A percentile compares a stretch with the other conserved stretches of the same genome.
These are phyloP conservation scores for Betula pendula DNA, from an alignment of 306 rosid species.

Conservation along the genomic window DNA sequence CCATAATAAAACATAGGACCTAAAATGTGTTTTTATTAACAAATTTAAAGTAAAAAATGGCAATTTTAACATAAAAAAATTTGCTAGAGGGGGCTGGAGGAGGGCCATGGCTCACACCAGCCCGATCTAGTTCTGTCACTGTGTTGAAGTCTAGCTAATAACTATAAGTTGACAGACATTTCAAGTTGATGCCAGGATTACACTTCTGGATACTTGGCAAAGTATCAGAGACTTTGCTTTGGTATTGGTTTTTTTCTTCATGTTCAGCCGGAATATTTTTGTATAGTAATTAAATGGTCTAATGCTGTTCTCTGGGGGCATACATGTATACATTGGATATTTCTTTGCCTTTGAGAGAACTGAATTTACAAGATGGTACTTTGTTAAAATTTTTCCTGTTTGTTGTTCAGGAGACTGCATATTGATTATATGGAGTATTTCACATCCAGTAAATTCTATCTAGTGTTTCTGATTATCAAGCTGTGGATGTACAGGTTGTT, in stretches of 20 bases:
- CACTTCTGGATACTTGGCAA: neutral
- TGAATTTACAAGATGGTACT: neutral
- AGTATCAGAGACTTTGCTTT: neutral
- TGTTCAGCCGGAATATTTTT: neutral
- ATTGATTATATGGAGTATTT: neutral
- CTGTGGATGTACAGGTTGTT: slow-evolving; percentile 67
- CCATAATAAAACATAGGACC: no score
- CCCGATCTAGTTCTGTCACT: no score
- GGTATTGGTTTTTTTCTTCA: neutral
- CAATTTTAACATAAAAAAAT: no score
- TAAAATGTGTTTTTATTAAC: no score
- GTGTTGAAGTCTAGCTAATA: neutral
- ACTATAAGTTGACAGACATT: neutral
- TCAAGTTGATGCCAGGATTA: neutral
- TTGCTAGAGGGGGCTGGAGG: no score
- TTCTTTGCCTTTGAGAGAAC: neutral
- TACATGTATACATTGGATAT: neutral
- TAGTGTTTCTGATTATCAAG: slow-evolving; percentile 16
- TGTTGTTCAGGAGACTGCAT: neutral
- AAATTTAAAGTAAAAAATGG: no score
- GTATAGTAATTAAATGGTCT: neutral
- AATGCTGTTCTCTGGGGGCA: neutral
- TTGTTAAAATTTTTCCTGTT: neutral
- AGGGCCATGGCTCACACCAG: no score
- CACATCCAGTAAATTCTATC: neutral